These are phyloP conservation scores for Mortierella sp. DNA, from an alignment of 371 early-diverging fungal species.

Conservation along the genomic window DNA sequence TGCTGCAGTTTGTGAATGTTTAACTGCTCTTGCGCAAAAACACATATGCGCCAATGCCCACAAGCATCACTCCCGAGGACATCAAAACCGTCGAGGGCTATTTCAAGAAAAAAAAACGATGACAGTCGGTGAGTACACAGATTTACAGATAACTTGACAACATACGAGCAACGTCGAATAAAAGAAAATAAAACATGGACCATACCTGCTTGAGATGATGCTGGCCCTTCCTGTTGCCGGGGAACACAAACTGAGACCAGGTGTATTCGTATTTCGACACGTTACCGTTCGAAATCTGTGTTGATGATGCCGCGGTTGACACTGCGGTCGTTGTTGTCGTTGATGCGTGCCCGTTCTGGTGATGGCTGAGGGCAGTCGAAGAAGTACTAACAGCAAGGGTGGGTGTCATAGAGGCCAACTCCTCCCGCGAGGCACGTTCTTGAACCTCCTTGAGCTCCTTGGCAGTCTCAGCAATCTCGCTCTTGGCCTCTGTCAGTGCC, in stretches of 20 bases:
- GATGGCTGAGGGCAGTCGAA: not conserved
- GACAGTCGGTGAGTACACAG: not conserved
- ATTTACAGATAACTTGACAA: not conserved
- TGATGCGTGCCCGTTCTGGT: constrained; percentile 1
- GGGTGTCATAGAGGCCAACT: constrained; percentile 33
- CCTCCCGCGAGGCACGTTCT: constrained; percentile 8
- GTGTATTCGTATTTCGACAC: constrained; percentile 31
- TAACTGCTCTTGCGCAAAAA: constrained; percentile 36
- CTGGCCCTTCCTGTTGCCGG: constrained; percentile 23
- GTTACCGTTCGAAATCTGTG: not conserved
- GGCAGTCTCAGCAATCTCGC: no score
- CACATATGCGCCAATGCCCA: constrained; percentile 49
- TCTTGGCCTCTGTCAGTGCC: no score
- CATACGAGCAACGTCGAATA: not conserved
- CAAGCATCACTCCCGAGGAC: constrained; percentile 51
- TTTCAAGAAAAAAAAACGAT: not conserved
- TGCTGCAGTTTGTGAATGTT: not conserved
- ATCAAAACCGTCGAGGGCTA: constrained; percentile 38
- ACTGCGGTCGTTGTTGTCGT: constrained; percentile 8
- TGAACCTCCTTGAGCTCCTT: constrained; percentile 28
- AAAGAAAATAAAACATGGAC: not conserved
- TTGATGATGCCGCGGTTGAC: not conserved
- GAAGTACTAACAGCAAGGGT: constrained; percentile 24
- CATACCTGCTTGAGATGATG: constrained; percentile 29
- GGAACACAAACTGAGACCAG: constrained; percentile 43